Percentiles rank a stretch among this genome's conserved stretches.
These are phyloP conservation scores for Allomyces macrogynus DNA, from an alignment of 192 early-diverging fungal species.

Conservation along the genomic window DNA sequence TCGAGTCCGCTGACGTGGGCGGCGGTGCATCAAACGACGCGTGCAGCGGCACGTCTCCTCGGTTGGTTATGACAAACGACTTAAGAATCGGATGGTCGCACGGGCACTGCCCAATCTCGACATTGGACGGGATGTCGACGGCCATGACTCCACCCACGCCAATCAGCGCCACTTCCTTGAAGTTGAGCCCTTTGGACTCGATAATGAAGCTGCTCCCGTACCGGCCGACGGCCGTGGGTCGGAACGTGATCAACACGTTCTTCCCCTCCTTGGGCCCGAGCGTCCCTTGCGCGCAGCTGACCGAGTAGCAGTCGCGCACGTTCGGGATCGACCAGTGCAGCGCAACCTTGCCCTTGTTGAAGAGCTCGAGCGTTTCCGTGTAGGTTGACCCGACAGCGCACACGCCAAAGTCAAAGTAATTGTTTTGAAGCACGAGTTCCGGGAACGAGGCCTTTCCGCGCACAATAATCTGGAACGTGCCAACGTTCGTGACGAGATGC, in stretches of 20 bases:
- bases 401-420: constrained; percentile 37
- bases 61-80: constrained; percentile 19
- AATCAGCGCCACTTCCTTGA: constrained; percentile 36
- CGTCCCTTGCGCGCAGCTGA: constrained; percentile 14
- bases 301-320: constrained; percentile 20
- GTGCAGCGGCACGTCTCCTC: constrained; percentile 26
- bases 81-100: constrained; percentile 22
- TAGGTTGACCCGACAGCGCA: constrained; percentile 32
- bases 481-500: constrained; percentile 32
- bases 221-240: constrained; percentile 18
- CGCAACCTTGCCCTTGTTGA: constrained; percentile 36
- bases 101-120: constrained; percentile 31
- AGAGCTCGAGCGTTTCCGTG: constrained; percentile 19
- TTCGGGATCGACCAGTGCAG: constrained; percentile 31
- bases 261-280: constrained; percentile 23
- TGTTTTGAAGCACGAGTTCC: constrained; percentile 25
- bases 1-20: background rate
- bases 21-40: constrained; percentile 13
- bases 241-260: constrained; percentile 25
- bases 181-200: constrained; percentile 40
- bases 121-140: constrained; percentile 23
- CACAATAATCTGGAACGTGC: constrained; percentile 27
- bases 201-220: constrained; percentile 27
- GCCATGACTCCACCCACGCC: constrained; percentile 34
- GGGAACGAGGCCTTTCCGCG: constrained; percentile 40